Evolutionary conservation across 495 filamentous ascomycete species (phyloP), one percentile per base, ranked within the genome.

Genomic region (Penicillium canescens): DNA sequence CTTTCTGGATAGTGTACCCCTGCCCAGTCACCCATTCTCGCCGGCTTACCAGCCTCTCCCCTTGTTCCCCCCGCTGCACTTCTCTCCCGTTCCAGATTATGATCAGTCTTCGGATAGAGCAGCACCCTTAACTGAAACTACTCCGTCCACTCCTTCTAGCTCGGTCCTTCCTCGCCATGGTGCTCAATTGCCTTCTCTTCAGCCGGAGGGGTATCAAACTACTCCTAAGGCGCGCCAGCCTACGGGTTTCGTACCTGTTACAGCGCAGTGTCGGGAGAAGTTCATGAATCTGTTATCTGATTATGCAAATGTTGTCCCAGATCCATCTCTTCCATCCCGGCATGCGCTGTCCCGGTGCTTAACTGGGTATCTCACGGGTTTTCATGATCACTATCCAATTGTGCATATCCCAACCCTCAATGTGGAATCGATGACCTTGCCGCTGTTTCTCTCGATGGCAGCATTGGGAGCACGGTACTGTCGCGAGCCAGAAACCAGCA

Each of bases 381-480:
- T 84, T 42, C 83, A 89, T 58, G 81, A 86, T 18, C 82, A 89
- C 58, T 80, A 88, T 18, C 87, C 86, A 1, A 82, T 88, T 38
- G 67, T 89, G 43, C 87, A 90, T 60, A 72, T 86, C 7, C 83
- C 86, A 0, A 88, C 85, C 1, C 62, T 88, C 24, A 64, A 75
- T 21, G 72, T 80, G 1, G 76, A 80, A 12, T 71, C 79, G 0
- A 70, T 79, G 39, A 76, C 82, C 4, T 71, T 83, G 6, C 84
- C 86, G 52, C 66, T 89, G 11, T 62, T 88, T 14, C 66, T 89
- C n/a, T 82, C 85, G 0, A 83, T 89, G 55, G 67, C 80, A 5
- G 78, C 86, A 0, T 74, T 88, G 4, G 86, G 86, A 6, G 86
- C 86, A 3, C 81, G 86, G 37, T 90, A 88, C 55, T 73, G 69